Percentiles rank a stretch among this genome's conserved stretches.
These are phyloP conservation scores for Leccinum variicolor DNA, from an alignment of 768 basidiomycete species.

Conservation along the genomic window DNA sequence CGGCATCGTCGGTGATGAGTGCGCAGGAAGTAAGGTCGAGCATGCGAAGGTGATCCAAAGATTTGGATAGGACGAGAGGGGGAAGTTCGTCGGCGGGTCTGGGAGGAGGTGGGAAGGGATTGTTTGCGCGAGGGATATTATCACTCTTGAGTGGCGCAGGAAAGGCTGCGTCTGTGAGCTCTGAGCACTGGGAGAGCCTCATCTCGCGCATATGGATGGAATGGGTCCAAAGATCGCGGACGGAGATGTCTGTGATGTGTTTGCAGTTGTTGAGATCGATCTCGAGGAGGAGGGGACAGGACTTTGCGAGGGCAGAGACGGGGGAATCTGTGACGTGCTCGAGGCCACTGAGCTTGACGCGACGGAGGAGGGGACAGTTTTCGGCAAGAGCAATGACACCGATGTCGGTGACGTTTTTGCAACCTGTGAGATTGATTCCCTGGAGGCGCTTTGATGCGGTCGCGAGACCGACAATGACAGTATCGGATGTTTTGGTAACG, in stretches of 20 bases:
- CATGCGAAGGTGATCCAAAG: conserved; percentile 86
- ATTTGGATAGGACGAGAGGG: conserved; percentile 59
- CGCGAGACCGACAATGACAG: conserved; percentile 69
- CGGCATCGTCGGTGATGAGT: conserved; percentile 74
- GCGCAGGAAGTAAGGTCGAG: conserved; percentile 88
- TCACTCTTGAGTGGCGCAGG: conserved; percentile 57
- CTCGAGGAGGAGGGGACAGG: conserved; percentile 86
- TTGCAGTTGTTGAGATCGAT: conserved; percentile 89
- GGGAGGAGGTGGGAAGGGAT: conserved; percentile 41
- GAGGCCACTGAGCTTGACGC: conserved; percentile 86
- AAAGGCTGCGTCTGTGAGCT: conserved; percentile 83
- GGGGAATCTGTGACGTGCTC: conserved; percentile 72
- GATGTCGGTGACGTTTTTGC: conserved; percentile 73
- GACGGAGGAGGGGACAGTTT: conserved; percentile 72
- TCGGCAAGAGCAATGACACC: conserved; percentile 75
- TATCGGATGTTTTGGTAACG: conserved; percentile 66
- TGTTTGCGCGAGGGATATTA: conserved; percentile 34
- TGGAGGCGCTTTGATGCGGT: conserved; percentile 70
- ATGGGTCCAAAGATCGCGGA: conserved; percentile 82
- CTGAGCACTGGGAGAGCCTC: conserved; percentile 73
- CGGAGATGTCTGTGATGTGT: conserved; percentile 68
- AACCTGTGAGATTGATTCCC: conserved; percentile 88
- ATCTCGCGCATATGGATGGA: conserved; percentile 88
- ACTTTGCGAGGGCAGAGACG: conserved; percentile 70
- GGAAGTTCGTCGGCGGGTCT: conserved; percentile 45